Base-by-base conservation (phyloP, 495 filamentous ascomycete species). In the Hyaloscypha hepaticicola region DNA sequence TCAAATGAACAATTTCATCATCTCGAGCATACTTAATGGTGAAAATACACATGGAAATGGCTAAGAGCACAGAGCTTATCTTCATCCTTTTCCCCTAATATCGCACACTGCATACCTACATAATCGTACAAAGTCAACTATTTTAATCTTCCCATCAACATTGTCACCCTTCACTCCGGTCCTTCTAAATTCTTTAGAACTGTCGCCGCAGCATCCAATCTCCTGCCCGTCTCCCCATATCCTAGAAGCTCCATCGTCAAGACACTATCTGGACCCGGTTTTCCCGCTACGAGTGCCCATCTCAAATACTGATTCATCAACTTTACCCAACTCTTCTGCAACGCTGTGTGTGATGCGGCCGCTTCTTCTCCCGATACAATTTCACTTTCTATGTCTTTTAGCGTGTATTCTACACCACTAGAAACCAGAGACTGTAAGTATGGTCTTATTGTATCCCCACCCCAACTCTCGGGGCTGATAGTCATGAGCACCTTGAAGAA, bases 201-300 rank as follows among this genome's bases (percentile, higher is more conserved):
- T 24, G 29, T 31, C 51, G 28, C 58, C 3, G 65, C 69, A n/a
- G 14, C 19, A 16, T 77, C 69, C 22, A 92, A 69, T 27, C 91
- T 77, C 38, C 70, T 71, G 27, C 90, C 41, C 1, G 81, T 79
- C 74, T 89, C 84, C 6, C 81, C 79, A 64, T 78, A 82, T 0
- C 91, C 90, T 11, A 96, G 72, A 1, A 89, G 76, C 19, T 57
- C 72, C 83, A 96, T 86, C 19, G 79, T 85, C 29, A 81, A 75
- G 0, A 81, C 77, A 24, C 89, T 75, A 1, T 78, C 71, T 14
- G 88, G 87, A 0, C 91, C 91, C 3, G 82, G 75, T 11, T 76
- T 75, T 9, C 81, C 83, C 21, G 77, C 88, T 0, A 79, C 72
- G 31, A 94, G 56, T 0, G 87, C 87, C 86, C 90, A 90, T 55